Conservation (phyloP, 2,329 filamentous ascomycete genomes). For the Alternaria sp. region DNA sequence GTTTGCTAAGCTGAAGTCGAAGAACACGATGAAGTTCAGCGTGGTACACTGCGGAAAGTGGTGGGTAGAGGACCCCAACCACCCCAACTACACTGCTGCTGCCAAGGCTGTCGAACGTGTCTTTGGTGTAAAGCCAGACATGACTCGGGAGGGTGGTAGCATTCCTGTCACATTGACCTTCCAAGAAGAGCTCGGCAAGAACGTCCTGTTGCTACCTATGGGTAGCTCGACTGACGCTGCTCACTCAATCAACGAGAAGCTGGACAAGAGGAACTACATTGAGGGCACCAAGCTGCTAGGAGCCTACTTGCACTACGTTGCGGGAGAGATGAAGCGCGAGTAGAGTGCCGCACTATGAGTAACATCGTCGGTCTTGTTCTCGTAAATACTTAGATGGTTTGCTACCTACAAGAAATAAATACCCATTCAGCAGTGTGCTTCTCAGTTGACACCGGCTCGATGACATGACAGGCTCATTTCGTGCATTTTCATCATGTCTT, state of each 20-base stretch:
- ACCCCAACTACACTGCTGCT: constrained; percentile 98
- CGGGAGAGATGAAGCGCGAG: constrained; percentile 74
- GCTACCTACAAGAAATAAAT: constrained; percentile 10
- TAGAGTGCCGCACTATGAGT: constrained; percentile 9
- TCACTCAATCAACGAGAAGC: constrained; percentile 98
- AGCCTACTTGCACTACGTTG: constrained; percentile 94
- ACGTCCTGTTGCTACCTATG: constrained; percentile 94
- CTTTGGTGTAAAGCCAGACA: constrained; percentile 90
- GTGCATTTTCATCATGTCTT: background rate
- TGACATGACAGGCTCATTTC: background rate
- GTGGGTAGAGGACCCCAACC: constrained; percentile 97
- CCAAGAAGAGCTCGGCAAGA: constrained; percentile 97
- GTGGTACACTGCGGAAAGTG: constrained; percentile 94
- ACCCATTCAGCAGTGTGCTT: constrained; percentile 6
- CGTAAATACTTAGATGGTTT: background rate
- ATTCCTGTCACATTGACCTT: constrained; percentile 98
- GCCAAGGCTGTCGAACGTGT: constrained; percentile 96
- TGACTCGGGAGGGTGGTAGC: constrained; percentile 94
- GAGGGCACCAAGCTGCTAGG: constrained; percentile 96
- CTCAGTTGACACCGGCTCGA: background rate
- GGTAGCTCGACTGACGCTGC: constrained; percentile 95
- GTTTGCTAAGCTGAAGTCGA: constrained; percentile 86
- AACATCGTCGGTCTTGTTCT: background rate
- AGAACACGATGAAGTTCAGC: constrained; percentile 85
- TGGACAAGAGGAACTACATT: constrained; percentile 97